Evolutionary conservation across 176 grass and related monocot genomes (phyloP).

Genomic region (Otatea glauca): DNA sequence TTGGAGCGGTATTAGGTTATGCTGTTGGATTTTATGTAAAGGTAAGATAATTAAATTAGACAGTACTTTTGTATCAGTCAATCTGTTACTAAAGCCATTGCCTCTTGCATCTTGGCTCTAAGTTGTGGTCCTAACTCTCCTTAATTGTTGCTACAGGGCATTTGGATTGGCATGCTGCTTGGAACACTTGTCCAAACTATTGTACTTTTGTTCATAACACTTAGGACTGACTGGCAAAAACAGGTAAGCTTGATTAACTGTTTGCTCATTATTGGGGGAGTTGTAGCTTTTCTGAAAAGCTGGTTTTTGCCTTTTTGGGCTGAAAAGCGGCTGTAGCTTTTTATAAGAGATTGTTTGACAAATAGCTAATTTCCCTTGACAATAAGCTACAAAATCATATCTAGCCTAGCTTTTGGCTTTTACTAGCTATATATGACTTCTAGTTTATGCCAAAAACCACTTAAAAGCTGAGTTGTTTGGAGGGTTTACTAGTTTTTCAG

Average conservation of each 20-base stretch:
- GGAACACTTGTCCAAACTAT: conserved; percentile 74
- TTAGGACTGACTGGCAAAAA: conserved; percentile 70
- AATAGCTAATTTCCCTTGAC: too few species aligned
- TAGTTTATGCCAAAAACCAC: too few species aligned
- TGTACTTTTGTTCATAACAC: conserved; percentile 70
- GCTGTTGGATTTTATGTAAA: conserved; percentile 58
- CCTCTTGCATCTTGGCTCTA: neutral
- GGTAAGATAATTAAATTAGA: conserved; percentile 29
- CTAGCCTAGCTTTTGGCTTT: too few species aligned
- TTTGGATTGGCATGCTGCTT: conserved; percentile 90
- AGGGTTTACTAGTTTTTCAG: too few species aligned
- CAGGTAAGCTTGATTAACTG: conserved; percentile 48
- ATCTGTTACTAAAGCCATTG: neutral
- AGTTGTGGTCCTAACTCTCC: neutral
- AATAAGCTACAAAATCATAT: too few species aligned
- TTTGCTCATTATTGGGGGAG: neutral
- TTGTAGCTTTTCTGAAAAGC: too few species aligned
- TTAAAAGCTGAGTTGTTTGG: too few species aligned
- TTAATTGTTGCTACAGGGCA: conserved; percentile 58
- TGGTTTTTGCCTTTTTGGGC: too few species aligned
- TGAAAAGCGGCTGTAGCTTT: too few species aligned
- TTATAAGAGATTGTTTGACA: too few species aligned
- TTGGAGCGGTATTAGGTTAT: conserved; percentile 76
- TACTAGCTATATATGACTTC: too few species aligned
- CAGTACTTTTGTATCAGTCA: neutral